Base-by-base conservation (phyloP, 129 eudicot genomes). In the Lactuca sativa region DNA sequence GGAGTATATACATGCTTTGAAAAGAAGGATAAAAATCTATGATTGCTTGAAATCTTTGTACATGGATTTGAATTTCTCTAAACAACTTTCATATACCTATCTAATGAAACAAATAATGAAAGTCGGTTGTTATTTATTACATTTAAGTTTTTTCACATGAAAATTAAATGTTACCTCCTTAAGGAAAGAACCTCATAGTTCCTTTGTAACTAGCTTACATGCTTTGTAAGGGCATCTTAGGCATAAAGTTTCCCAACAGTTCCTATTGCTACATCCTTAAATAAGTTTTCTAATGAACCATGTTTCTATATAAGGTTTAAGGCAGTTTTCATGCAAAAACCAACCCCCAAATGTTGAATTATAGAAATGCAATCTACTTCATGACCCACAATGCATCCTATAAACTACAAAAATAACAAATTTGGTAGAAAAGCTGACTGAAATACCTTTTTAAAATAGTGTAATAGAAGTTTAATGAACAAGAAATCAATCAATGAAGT, bases 371-470 rank as follows among this genome's bases (percentile, higher is more conserved):
- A 96, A 75, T 92, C 98, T 0, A 78, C 81, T 81, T 84, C 92
- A 62, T 92, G 96, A 32, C 98, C 98, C 82, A 92, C 63, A 47
- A 92, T 86, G 86, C 98, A 86, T 78, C 98, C 98, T 92, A 67
- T 12, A 62, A 62, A 30, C 7, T 64, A 40, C 15, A n/a, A n/a
- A n/a, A n/a, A 59, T 32, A 9, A 37, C 8, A 70, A 32, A 16
- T 9, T 11, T 44, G 2, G n/a, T 44, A 44, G 11, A n/a, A n/a
- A n/a, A 44, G n/a, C n/a, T 10, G n/a, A 44, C 51, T 9, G 4
- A 44, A 44, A 44, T 10, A 44, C 51, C 51, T n/a, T 44, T 7
- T 0, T 1, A n/a, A n/a, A n/a, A n/a, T n/a, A n/a, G n/a, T n/a
- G n/a, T n/a, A n/a, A n/a, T n/a, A n/a, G n/a, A n/a, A n/a, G 11